These are phyloP conservation scores for Aegilops umbellulata DNA, from an alignment of 176 grass and related monocot species.

Conservation along the genomic window DNA sequence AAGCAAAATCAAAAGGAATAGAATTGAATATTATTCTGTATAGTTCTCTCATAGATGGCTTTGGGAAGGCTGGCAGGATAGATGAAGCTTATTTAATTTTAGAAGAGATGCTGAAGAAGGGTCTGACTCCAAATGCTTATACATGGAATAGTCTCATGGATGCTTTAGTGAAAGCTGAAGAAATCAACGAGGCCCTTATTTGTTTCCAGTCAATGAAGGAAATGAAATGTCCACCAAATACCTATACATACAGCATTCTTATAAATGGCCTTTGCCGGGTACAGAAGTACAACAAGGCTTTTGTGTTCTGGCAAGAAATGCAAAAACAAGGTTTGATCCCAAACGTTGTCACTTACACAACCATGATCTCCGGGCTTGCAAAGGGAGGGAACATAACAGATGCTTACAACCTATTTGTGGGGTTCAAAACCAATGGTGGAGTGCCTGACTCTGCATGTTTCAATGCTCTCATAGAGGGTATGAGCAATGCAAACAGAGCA, in stretches of 20 bases:
- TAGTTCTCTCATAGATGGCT: slow-evolving; percentile 92
- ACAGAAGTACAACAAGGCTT: slow-evolving; percentile 97
- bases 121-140: slow-evolving; percentile 76
- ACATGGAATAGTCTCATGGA: slow-evolving; percentile 94
- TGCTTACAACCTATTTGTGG: slow-evolving; percentile 73
- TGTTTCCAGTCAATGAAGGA: slow-evolving; percentile 96
- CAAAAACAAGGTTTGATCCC: slow-evolving; percentile 73
- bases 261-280: slow-evolving; percentile 82
- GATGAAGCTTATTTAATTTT: slow-evolving; percentile 96
- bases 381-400: slow-evolving; percentile 84
- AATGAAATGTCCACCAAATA: slow-evolving; percentile 79
- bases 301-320: slow-evolving; percentile 99
- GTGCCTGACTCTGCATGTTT: slow-evolving; percentile 68
- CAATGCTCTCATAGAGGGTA: slow-evolving; percentile 94
- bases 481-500: slow-evolving; percentile 89
- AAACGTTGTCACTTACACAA: slow-evolving; percentile 88
- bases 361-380: slow-evolving; percentile 87
- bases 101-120: slow-evolving; percentile 98
- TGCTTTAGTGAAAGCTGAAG: slow-evolving; percentile 91
- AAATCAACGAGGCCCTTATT: slow-evolving; percentile 89
- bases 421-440: slow-evolving; percentile 82
- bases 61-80: slow-evolving; percentile 93
- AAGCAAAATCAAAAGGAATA: slow-evolving; percentile 84
- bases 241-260: slow-evolving; percentile 86
- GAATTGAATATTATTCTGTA: slow-evolving; percentile 84